These are phyloP conservation scores for Colletotrichum simmondsii DNA, from an alignment of 2,329 filamentous ascomycete species.

Conservation along the genomic window DNA sequence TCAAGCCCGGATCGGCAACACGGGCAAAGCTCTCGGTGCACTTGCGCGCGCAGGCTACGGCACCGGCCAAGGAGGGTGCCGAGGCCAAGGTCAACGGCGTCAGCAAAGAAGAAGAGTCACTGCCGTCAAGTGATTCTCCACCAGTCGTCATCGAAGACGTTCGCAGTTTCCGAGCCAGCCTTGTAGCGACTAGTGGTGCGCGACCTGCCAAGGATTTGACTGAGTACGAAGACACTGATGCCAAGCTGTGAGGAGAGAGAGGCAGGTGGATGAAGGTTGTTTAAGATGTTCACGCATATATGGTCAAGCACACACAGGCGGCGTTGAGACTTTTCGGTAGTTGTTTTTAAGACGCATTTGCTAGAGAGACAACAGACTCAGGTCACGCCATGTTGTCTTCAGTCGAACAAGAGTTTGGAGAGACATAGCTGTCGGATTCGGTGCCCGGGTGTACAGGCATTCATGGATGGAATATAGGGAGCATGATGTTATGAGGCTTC, in stretches of 20 bases:
- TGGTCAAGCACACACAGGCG: neutral
- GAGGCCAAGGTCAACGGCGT: constrained; percentile 45
- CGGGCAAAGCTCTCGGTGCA: constrained; percentile 90
- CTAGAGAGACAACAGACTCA: constrained; percentile 26
- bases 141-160: constrained; percentile 80
- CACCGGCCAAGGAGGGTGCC: constrained; percentile 55
- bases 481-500: constrained; percentile 28
- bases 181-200: constrained; percentile 79
- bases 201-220: constrained; percentile 78
- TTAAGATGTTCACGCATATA: neutral
- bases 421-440: constrained; percentile 5
- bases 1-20: constrained; percentile 76
- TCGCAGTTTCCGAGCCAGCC: constrained; percentile 79
- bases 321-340: constrained; percentile 21
- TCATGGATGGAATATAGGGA: neutral
- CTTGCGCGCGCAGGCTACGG: constrained; percentile 76
- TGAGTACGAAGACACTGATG: constrained; percentile 86
- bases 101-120: constrained; percentile 46
- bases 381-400: neutral
- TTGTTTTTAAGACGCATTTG: constrained; percentile 22
- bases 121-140: constrained; percentile 43
- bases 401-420: neutral
- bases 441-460: constrained; percentile 4
- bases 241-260: constrained; percentile 73
- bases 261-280: neutral